Percentiles rank a stretch among this genome's conserved stretches.
phyloP scores from a whole-genome alignment of 805 yeast species.

The Saturnispora halmiae region DNA sequence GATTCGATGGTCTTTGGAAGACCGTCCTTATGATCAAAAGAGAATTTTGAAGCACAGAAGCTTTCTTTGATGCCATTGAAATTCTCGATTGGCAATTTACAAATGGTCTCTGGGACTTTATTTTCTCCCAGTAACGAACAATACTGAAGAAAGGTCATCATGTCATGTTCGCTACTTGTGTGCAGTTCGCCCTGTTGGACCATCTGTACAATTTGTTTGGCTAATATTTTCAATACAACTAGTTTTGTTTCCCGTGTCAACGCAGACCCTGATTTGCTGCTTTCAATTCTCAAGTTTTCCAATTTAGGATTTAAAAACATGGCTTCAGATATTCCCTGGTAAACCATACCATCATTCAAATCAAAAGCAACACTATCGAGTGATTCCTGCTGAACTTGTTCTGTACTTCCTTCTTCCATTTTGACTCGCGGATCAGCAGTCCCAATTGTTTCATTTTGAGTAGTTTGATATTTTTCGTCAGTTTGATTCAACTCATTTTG shows the following conservation, averaged over 20 bases:
- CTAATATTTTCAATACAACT: conserved; percentile 7
- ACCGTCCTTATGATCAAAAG: background rate
- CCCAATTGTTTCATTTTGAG: too few species aligned
- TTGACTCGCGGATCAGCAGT: background rate
- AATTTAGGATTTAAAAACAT: conserved; percentile 8
- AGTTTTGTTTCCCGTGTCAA: background rate
- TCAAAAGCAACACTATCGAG: too few species aligned
- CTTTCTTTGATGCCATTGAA: conserved; percentile 4
- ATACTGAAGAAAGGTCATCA: conserved; percentile 12
- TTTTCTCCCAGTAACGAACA: conserved; percentile 5
- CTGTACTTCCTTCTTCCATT: background rate
- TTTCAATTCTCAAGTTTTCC: conserved; percentile 7
- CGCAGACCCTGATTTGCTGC: background rate
- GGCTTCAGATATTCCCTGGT: background rate
- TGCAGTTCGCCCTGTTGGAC: conserved; percentile 6
- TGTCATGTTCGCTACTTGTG: conserved; percentile 9
- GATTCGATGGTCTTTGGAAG: conserved; percentile 4
- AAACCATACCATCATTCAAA: background rate
- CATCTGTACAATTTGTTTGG: conserved; percentile 10
- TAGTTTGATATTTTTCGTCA: background rate
- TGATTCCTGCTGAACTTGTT: background rate
- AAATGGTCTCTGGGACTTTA: conserved; percentile 4
- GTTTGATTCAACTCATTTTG: background rate
- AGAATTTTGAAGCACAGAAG: conserved; percentile 2
- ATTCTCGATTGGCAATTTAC: conserved; percentile 9